Evolutionary conservation across 345 rosid genomes (phyloP).

Genomic region (Crucihimalaya himalaica): DNA sequence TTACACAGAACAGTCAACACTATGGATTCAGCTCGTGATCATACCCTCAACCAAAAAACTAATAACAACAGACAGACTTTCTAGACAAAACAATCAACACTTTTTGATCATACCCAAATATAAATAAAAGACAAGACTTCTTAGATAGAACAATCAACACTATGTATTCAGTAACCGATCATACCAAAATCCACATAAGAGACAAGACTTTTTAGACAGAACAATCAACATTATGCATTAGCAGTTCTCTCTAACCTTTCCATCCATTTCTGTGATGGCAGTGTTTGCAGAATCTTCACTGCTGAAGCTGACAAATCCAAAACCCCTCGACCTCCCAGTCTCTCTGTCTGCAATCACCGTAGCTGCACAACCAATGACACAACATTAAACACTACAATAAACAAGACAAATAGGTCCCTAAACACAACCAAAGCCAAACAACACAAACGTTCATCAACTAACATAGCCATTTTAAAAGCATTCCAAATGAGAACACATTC

Average conservation of each 20-base stretch:
- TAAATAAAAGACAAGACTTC: not conserved
- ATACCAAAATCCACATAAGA: constrained; percentile 2
- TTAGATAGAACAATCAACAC: not conserved
- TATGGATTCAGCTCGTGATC: no score
- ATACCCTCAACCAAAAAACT: no score
- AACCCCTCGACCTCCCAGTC: constrained; percentile 70
- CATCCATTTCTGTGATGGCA: constrained; percentile 67
- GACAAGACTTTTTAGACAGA: not conserved
- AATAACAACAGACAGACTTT: no score
- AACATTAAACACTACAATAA: not conserved
- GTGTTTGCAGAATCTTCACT: constrained; percentile 50
- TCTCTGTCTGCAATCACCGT: constrained; percentile 59
- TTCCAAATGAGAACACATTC: not conserved
- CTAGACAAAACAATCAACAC: not conserved
- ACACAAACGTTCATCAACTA: not conserved
- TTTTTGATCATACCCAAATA: constrained; percentile 37
- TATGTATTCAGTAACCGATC: constrained; percentile 38
- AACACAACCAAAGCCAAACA: not conserved
- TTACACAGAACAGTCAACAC: not conserved
- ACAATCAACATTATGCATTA: not conserved
- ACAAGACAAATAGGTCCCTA: not conserved
- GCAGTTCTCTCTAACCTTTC: constrained; percentile 49
- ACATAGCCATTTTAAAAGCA: not conserved
- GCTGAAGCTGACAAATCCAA: constrained; percentile 59
- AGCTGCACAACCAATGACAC: constrained; percentile 44